A percentile compares a stretch with the other conserved stretches of the same genome.
Evolutionary conservation across 1,284 basidiomycete genomes (phyloP).

Genomic region (Fomes fomentarius): DNA sequence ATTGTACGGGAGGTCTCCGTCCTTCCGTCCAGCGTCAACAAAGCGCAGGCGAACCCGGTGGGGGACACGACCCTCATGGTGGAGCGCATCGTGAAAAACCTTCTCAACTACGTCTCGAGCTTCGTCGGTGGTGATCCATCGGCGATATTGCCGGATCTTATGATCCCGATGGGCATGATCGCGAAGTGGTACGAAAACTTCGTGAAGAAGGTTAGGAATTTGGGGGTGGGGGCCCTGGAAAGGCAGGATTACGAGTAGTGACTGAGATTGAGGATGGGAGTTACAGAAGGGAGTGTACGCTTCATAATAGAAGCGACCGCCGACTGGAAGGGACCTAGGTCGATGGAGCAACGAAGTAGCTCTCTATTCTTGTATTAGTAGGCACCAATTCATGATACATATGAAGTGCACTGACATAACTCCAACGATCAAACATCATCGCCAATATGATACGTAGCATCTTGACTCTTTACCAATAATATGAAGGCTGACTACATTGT

Average conservation of each 20-base stretch:
- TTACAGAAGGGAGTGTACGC: too few relatives aligned
- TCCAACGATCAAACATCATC: too few relatives aligned
- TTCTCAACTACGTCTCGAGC: constrained; percentile 85
- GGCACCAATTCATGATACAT: too few relatives aligned
- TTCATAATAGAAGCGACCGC: too few relatives aligned
- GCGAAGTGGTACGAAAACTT: constrained; percentile 86
- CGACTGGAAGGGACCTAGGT: too few relatives aligned
- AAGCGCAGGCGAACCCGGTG: constrained; percentile 14
- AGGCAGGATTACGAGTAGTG: constrained; percentile 52
- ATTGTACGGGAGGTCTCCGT: constrained; percentile 57
- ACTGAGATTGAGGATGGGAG: background rate
- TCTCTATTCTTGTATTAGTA: too few relatives aligned
- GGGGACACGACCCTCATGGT: constrained; percentile 51
- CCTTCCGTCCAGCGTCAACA: constrained; percentile 44
- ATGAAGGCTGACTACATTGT: too few relatives aligned
- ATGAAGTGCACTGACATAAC: too few relatives aligned
- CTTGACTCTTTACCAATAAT: too few relatives aligned
- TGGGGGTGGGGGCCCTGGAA: constrained; percentile 78
- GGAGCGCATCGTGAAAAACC: constrained; percentile 71
- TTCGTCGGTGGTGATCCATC: constrained; percentile 61
- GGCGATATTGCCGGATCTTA: constrained; percentile 57
- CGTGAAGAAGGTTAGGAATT: constrained; percentile 69
- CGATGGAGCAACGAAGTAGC: too few relatives aligned
- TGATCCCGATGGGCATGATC: constrained; percentile 77
- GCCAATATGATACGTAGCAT: too few relatives aligned